Percentiles rank a stretch among this genome's conserved stretches.
Evolutionary conservation across 768 basidiomycete species (phyloP).

Genomic region (Dentipellis fragilis): DNA sequence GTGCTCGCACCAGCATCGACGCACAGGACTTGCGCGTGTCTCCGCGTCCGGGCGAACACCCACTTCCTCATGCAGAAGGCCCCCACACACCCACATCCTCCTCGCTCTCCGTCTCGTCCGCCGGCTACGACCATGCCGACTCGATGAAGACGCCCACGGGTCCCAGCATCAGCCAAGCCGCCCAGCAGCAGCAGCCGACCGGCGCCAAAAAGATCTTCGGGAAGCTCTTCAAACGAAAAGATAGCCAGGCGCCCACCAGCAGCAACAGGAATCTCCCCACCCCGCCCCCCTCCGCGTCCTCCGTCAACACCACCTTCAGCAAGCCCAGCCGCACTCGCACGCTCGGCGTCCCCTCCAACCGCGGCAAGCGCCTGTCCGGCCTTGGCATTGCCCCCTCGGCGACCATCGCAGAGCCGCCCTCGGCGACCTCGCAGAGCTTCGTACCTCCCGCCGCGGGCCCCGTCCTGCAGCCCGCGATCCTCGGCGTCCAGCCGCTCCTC

Average conservation of each 20-base stretch:
- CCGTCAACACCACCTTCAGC: neutral
- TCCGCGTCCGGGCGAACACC: neutral
- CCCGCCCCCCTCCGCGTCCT: conserved; percentile 1
- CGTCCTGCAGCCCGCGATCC: conserved; percentile 33
- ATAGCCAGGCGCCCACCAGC: conserved; percentile 16
- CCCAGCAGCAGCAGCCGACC: conserved; percentile 13
- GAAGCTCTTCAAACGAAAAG: conserved; percentile 60
- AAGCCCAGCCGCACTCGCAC: neutral
- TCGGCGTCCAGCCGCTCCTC: conserved; percentile 62
- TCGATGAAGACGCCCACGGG: conserved; percentile 4
- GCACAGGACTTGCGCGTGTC: conserved; percentile 1
- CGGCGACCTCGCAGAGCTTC: conserved; percentile 7
- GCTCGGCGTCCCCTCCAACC: neutral
- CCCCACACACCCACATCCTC: conserved; percentile 12
- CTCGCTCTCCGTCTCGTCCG: conserved; percentile 10
- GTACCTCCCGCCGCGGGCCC: neutral
- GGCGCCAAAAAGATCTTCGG: conserved; percentile 56
- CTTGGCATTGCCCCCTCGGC: neutral
- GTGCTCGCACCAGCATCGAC: conserved; percentile 23
- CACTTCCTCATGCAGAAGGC: neutral
- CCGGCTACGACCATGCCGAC: neutral
- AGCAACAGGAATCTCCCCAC: conserved; percentile 5
- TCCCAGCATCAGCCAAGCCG: conserved; percentile 4
- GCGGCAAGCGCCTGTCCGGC: neutral
- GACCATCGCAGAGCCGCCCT: conserved; percentile 1